These are phyloP conservation scores for Ascosphaera apis DNA, from an alignment of 2,329 filamentous ascomycete genomes.

Conservation along the genomic window DNA sequence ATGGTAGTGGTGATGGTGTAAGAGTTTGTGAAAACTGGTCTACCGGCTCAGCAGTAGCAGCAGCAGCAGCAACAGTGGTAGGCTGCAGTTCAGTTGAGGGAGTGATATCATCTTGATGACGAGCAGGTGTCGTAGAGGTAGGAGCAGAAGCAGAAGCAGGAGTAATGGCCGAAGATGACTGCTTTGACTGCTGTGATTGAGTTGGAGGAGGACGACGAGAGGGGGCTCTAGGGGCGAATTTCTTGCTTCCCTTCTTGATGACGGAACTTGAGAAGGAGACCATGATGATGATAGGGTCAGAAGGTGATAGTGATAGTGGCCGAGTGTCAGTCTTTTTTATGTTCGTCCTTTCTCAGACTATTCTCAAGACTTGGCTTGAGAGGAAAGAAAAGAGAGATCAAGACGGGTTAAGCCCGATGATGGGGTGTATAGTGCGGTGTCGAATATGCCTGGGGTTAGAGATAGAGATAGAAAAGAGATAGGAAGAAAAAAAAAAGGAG, in stretches of 20 bases:
- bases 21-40: not conserved
- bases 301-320: not conserved
- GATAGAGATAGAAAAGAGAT: no score
- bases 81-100: not conserved
- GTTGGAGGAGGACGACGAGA: conserved; percentile 29
- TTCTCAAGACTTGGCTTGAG: no score
- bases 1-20: not conserved
- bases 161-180: conserved; percentile 7
- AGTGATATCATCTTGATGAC: not conserved
- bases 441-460: no score
- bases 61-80: conserved; percentile 2
- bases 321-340: not conserved
- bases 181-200: conserved; percentile 14
- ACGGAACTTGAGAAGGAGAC: conserved; percentile 31
- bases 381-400: no score
- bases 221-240: conserved; percentile 52
- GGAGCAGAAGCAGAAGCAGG: no score
- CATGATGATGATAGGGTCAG: conserved; percentile 9
- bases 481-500: not conserved
- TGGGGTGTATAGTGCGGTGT: no score
- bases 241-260: conserved; percentile 40
- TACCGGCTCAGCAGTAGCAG: conserved; percentile 10
- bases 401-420: no score
- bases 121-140: not conserved
- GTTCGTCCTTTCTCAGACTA: no score